A percentile compares a stretch with the other conserved stretches of the same genome.
These are phyloP conservation scores for Candolleomyces aberdarensis DNA, from an alignment of 768 basidiomycete genomes.

Conservation along the genomic window DNA sequence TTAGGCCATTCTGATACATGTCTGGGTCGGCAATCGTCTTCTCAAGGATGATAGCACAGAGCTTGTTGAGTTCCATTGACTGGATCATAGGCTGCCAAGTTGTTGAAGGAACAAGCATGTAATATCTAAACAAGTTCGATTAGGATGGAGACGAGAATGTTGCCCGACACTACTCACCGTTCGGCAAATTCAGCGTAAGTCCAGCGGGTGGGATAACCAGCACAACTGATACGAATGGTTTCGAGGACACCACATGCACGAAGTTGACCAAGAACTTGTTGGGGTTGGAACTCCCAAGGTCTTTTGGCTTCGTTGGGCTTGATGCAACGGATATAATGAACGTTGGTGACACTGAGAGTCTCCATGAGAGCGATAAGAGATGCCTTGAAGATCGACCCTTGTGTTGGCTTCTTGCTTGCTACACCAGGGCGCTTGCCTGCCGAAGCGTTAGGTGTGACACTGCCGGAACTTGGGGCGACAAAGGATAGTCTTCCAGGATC, in stretches of 20 bases:
- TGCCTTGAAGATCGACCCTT: conserved; percentile 97
- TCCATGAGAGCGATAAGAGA: conserved; percentile 95
- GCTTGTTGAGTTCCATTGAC: conserved; percentile 69
- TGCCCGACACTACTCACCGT: conserved; percentile 50
- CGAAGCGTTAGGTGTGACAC: conserved; percentile 21
- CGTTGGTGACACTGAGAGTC: conserved; percentile 94
- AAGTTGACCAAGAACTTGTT: conserved; percentile 92
- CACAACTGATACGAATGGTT: conserved; percentile 97
- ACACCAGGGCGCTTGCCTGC: conserved; percentile 64
- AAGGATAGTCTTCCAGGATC: conserved; percentile 81
- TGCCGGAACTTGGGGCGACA: conserved; percentile 43
- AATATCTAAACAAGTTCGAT: conserved; percentile 60
- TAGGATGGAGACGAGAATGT: background rate
- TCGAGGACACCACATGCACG: conserved; percentile 98
- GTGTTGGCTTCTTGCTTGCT: conserved; percentile 85
- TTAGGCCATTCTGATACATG: conserved; percentile 95
- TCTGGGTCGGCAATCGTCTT: conserved; percentile 89
- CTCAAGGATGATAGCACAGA: conserved; percentile 83
- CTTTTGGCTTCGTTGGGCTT: conserved; percentile 97
- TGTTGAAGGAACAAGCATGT: conserved; percentile 89
- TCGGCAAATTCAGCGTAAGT: conserved; percentile 98
- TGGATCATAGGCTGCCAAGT: conserved; percentile 88
- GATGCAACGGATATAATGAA: conserved; percentile 99
- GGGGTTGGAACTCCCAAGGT: conserved; percentile 95
- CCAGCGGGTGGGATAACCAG: conserved; percentile 98